These are phyloP conservation scores for Monotropa hypopitys DNA, from an alignment of 179 eudicot genomes.

Conservation along the genomic window DNA sequence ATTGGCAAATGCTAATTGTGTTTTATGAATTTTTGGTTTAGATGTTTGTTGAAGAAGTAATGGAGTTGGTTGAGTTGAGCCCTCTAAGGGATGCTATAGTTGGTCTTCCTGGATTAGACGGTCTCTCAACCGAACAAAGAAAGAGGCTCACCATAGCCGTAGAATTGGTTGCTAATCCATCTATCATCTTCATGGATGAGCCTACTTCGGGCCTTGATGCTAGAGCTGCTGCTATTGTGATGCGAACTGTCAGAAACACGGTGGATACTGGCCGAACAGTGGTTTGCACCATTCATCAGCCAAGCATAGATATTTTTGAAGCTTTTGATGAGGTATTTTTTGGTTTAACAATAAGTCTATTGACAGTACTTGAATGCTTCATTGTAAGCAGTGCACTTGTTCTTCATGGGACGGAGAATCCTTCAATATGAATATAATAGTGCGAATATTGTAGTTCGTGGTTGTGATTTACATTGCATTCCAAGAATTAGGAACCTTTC, in stretches of 20 bases:
- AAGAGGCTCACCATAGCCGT: constrained; percentile 36
- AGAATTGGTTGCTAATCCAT: constrained; percentile 38
- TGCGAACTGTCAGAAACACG: constrained; percentile 40
- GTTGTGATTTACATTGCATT: too few relatives aligned
- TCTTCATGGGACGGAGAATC: background rate
- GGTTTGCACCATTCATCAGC: constrained; percentile 43
- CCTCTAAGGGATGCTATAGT: constrained; percentile 21
- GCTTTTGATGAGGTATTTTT: constrained; percentile 22
- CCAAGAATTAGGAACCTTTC: too few relatives aligned
- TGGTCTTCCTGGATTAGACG: constrained; percentile 34
- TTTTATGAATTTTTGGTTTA: background rate
- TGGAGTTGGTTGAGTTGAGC: constrained; percentile 35
- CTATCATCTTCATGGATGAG: constrained; percentile 41
- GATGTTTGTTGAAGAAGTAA: constrained; percentile 39
- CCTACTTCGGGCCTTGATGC: constrained; percentile 47
- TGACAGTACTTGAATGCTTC: background rate
- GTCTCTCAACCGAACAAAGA: constrained; percentile 33
- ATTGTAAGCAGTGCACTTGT: background rate
- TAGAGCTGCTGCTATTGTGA: constrained; percentile 40
- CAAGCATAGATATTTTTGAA: constrained; percentile 35
- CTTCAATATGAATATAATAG: background rate
- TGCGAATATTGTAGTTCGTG: background rate
- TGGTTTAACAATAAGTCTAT: background rate
- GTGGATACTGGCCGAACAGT: constrained; percentile 37
- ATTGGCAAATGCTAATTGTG: background rate